These are phyloP conservation scores for Cladobotryum mycophilum DNA, from an alignment of 2,329 filamentous ascomycete genomes.

Conservation along the genomic window DNA sequence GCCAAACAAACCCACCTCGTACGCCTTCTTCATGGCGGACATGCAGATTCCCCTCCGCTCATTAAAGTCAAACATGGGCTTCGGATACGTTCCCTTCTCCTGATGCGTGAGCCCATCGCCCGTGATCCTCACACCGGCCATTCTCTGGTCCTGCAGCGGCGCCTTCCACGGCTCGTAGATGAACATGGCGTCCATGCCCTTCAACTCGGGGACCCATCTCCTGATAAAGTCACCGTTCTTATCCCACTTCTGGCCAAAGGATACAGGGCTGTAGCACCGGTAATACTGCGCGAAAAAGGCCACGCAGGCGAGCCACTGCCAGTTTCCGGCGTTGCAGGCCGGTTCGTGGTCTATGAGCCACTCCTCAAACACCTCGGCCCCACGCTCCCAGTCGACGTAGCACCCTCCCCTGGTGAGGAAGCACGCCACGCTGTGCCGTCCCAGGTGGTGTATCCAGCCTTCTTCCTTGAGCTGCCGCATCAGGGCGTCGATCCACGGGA, in stretches of 20 bases:
- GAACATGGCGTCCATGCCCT: slow-evolving; percentile 55
- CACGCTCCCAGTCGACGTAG: slow-evolving; percentile 73
- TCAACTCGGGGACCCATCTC: slow-evolving; percentile 62
- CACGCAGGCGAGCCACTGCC: slow-evolving; percentile 71
- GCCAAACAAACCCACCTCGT: slow-evolving; percentile 57
- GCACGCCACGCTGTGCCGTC: slow-evolving; percentile 70
- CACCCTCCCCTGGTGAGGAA: slow-evolving; percentile 76
- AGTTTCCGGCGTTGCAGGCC: slow-evolving; percentile 68
- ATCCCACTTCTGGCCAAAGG: slow-evolving; percentile 73
- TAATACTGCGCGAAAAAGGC: slow-evolving; percentile 71
- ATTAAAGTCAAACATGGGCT: slow-evolving; percentile 71
- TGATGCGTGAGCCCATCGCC: slow-evolving; percentile 43
- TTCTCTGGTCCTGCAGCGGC: slow-evolving; percentile 60
- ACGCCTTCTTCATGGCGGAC: slow-evolving; percentile 64
- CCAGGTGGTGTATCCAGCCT: slow-evolving; percentile 77
- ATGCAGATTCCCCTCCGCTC: slow-evolving; percentile 58
- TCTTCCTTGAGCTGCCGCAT: slow-evolving; percentile 68
- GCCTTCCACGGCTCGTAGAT: slow-evolving; percentile 80
- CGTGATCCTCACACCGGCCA: slow-evolving; percentile 56
- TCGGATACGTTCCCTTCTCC: slow-evolving; percentile 54
- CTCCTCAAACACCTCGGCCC: slow-evolving; percentile 72
- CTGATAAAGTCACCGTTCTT: slow-evolving; percentile 58
- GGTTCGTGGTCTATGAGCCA: slow-evolving; percentile 69
- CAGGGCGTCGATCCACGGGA: slow-evolving; percentile 74
- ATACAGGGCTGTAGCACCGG: slow-evolving; percentile 62